Conservation (phyloP, 768 basidiomycete genomes). For the Boletus barrowsii region DNA sequence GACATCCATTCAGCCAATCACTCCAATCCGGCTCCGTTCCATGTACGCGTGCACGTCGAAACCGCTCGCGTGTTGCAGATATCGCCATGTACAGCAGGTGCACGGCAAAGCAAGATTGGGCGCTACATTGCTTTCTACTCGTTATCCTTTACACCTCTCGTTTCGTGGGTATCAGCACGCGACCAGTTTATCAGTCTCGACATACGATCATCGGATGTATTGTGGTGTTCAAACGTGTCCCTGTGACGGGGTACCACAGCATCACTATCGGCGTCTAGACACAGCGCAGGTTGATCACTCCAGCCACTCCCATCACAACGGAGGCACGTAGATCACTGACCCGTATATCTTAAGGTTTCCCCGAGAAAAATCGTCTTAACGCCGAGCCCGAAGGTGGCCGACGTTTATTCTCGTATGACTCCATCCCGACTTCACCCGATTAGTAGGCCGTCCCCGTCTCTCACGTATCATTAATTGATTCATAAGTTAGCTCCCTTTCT, state of each 20-base stretch:
- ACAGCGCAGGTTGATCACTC: not conserved
- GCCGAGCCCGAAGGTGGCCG: not conserved
- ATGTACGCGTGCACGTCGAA: not conserved
- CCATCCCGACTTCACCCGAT: slow-evolving; percentile 5
- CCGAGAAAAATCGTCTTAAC: not conserved
- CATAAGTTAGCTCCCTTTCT: not conserved
- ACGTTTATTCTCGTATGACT: not conserved
- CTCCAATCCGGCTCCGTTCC: not conserved
- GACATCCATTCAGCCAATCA: not conserved
- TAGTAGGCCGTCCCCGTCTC: not conserved
- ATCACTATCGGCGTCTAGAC: not conserved
- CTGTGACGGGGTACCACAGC: too few species aligned
- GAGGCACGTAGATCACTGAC: not conserved
- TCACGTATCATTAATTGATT: not conserved
- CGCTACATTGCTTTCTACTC: not conserved
- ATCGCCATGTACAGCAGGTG: not conserved
- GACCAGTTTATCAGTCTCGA: too few species aligned
- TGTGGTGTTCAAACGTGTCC: not conserved
- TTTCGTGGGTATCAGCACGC: too few species aligned
- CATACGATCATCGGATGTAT: not conserved
- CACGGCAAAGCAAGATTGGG: not conserved
- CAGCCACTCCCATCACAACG: too few species aligned
- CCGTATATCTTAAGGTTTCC: not conserved
- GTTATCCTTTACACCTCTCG: too few species aligned
- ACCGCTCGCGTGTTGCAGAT: not conserved